Evolutionary conservation across 176 grass and related monocot species (phyloP).

Genomic region (Tuctoria greenei): DNA sequence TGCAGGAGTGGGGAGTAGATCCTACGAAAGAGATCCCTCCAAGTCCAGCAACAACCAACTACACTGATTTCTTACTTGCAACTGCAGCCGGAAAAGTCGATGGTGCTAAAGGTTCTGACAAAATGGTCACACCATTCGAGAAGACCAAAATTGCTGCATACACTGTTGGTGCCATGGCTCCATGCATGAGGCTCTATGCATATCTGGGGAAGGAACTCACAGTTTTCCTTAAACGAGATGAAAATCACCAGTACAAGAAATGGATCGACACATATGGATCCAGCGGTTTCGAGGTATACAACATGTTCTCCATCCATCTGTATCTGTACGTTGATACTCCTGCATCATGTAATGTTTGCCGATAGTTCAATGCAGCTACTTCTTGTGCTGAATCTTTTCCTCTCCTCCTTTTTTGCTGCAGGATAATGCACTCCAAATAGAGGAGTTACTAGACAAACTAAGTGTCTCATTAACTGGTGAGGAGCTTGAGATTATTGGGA

Average conservation of each 20-base stretch:
- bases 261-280: slow-evolving; percentile 78
- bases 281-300: slow-evolving; percentile 73
- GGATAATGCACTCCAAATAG: slow-evolving; percentile 74
- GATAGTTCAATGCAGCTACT: neutral
- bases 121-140: slow-evolving; percentile 96
- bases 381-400: neutral
- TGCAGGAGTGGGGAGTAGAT: slow-evolving; percentile 92
- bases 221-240: slow-evolving; percentile 49
- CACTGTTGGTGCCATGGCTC: slow-evolving; percentile 84
- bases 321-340: neutral
- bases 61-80: slow-evolving; percentile 83
- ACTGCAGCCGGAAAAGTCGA: slow-evolving; percentile 89
- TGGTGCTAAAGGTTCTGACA: slow-evolving; percentile 72
- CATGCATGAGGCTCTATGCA: slow-evolving; percentile 95
- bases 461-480: slow-evolving; percentile 88
- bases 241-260: slow-evolving; percentile 78
- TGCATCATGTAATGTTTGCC: slow-evolving; percentile 16
- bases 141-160: slow-evolving; percentile 98
- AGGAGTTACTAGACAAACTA: slow-evolving; percentile 91
- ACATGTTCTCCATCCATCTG: neutral
- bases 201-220: slow-evolving; percentile 76
- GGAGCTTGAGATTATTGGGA: slow-evolving; percentile 89
- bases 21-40: slow-evolving; percentile 65
- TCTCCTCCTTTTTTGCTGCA: slow-evolving; percentile 20
- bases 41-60: slow-evolving; percentile 68